Base-by-base conservation (phyloP, 768 basidiomycete genomes). In the Paxillus ammoniavirescens region DNA sequence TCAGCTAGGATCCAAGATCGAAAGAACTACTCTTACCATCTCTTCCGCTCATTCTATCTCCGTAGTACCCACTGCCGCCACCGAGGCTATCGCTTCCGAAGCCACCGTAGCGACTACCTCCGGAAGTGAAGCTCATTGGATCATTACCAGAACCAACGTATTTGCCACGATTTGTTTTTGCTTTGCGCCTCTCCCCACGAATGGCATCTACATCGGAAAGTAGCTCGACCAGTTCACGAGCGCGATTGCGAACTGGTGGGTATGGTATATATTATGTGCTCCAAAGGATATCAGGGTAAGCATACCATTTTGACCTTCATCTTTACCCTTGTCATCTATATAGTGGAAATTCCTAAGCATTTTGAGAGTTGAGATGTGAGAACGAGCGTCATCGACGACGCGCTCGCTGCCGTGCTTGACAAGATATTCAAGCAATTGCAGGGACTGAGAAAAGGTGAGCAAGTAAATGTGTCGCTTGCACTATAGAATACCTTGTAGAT, bases 281-380 rank as follows among this genome's bases (percentile, higher is more conserved):
- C 17, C 0, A 35, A 15, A 23, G 37, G n/a, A n/a, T 14, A 40
- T 33, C 26, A 7, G 4, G 13, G 31, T 10, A n/a, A 30, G 50
- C 74, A n/a, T 57, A 93, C 95, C 93, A 63, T 99, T 99, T 62
- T 97, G 81, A 6, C 97, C 97, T 71, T 99, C 93, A 65, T 99
- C 97, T 70, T 99, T 98, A 46, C 93, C 94, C 74, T 96, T 96
- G 58, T 98, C 96, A 60, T 99, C 97, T 52, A 98, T 91, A 70
- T 98, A 98, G 67, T 98, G 96, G 74, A 99, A 99, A 65, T 88
- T 97, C 53, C 94, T 77, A 10, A 98, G 82, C 92, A 98, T 98
- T 75, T 98, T 98, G 62, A 99, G 80, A 17, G 95, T 96, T 26
- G 93, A 89, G 26, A 98, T 77, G 70, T 98, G 97, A 1, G 92